These are phyloP conservation scores for Oropetium thomaeum DNA, from an alignment of 176 grass and related monocot species.

Conservation along the genomic window DNA sequence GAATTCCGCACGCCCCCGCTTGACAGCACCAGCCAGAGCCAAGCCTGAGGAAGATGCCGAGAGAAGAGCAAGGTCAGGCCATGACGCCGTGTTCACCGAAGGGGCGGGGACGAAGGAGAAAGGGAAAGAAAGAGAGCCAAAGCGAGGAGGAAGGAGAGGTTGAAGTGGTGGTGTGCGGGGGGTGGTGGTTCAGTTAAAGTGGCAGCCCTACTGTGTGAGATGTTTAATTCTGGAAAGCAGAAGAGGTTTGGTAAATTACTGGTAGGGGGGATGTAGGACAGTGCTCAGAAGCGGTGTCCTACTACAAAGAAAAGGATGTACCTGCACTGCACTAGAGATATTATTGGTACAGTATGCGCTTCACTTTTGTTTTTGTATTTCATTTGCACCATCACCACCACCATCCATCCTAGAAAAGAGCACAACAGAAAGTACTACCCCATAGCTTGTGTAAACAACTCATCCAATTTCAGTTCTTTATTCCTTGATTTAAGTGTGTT, in stretches of 20 bases:
- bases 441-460: slow-evolving; percentile 34
- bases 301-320: slow-evolving; percentile 33
- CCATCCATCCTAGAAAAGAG: slow-evolving; percentile 35
- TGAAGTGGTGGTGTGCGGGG: slow-evolving; percentile 20
- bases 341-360: slow-evolving; percentile 24
- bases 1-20: slow-evolving; percentile 24
- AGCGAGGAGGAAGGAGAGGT: slow-evolving; percentile 17
- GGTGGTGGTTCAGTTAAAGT: slow-evolving; percentile 51
- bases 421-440: slow-evolving; percentile 33
- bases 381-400: slow-evolving; percentile 39
- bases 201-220: slow-evolving; percentile 33
- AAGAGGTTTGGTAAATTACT: slow-evolving; percentile 65
- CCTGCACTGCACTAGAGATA: slow-evolving; percentile 38
- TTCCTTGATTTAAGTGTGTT: slow-evolving; percentile 36
- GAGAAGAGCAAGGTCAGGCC: slow-evolving; percentile 26
- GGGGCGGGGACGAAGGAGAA: neutral
- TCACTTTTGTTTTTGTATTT: slow-evolving; percentile 16
- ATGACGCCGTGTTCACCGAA: slow-evolving; percentile 21
- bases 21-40: slow-evolving; percentile 13
- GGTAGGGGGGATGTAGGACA: slow-evolving; percentile 36
- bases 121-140: neutral
- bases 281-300: slow-evolving; percentile 45
- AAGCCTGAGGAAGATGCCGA: slow-evolving; percentile 11
- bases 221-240: slow-evolving; percentile 60
- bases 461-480: slow-evolving; percentile 36